These are phyloP conservation scores for Sporothrix protearum DNA, from an alignment of 2,329 filamentous ascomycete genomes.

Conservation along the genomic window DNA sequence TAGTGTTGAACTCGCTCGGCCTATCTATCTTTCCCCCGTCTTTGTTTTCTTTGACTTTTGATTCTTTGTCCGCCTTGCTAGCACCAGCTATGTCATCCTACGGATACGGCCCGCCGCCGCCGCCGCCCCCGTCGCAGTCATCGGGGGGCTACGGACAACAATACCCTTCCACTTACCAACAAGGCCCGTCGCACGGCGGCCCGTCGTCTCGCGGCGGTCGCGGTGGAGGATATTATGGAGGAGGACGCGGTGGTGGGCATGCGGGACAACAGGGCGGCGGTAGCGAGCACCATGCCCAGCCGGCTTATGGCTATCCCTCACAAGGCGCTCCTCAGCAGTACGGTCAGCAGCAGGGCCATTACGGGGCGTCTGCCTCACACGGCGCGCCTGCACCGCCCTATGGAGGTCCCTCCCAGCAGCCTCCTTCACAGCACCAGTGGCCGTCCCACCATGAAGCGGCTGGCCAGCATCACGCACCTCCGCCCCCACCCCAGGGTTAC, in stretches of 20 bases:
- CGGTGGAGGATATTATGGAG: constrained; percentile 38
- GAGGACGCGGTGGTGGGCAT: constrained; percentile 36
- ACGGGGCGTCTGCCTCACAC: constrained; percentile 34
- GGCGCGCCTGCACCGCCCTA: constrained; percentile 34
- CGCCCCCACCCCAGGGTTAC: background rate
- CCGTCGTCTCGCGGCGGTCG: constrained; percentile 35
- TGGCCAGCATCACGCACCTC: background rate
- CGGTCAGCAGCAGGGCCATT: constrained; percentile 32
- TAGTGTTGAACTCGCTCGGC: constrained; percentile 14
- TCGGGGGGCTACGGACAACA: constrained; percentile 41
- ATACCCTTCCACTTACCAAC: constrained; percentile 40
- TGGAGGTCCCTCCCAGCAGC: constrained; percentile 29
- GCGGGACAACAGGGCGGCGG: constrained; percentile 22
- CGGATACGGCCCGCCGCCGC: constrained; percentile 53
- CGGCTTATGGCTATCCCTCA: constrained; percentile 43
- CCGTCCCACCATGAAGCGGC: constrained; percentile 37
- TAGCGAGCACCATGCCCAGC: constrained; percentile 42
- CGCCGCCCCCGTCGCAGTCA: constrained; percentile 43
- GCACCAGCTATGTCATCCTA: constrained; percentile 45
- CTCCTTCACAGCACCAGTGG: constrained; percentile 40
- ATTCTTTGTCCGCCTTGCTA: too few relatives aligned
- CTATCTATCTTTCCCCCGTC: background rate
- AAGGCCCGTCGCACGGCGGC: constrained; percentile 27
- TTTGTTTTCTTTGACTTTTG: background rate
- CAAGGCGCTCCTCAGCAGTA: constrained; percentile 36